Evolutionary conservation across 345 rosid species (phyloP), one percentile per base, ranked within the genome.

Genomic region (Rhodomyrtus tomentosa): DNA sequence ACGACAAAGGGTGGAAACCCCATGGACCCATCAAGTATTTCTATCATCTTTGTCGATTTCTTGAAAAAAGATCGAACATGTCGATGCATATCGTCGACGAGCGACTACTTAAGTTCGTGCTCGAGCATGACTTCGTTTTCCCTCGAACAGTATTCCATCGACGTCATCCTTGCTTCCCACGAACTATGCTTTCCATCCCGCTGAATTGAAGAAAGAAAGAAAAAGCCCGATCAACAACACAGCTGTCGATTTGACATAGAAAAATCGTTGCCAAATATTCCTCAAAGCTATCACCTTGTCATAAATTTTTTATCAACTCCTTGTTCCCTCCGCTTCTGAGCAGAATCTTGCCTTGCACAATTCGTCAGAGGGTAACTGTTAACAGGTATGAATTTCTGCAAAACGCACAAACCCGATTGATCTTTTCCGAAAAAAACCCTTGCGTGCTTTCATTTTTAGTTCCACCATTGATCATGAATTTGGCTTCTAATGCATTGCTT

Each of bases 261-360:
- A 48, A 58, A 36, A 29, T 82, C 76, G 1, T 36, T 50, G 53
- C 58, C 68, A 81, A 58, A 80, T 50, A 45, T 58, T 42, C 40
- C 51, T 54, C 52, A 72, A 76, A 83, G 89, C 83, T 86, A 85
- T 76, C 88, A 73, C 22, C 38, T 55, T 84, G 82, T 82, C 80
- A 55, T 7, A 74, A 80, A 54, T 58, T 7, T 25, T 50, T 45
- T 45, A 52, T 22, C 27, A 27, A 50, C 24, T 82, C 83, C 83
- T 86, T 48, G 89, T 82, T 84, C 55, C 81, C n/a, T 83, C 87
- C 88, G 89, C 84, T 59, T 52, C 54, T 55, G 40, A 84, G 42
- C 56, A 32, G 80, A 84, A 42, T 81, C 85, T 72, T 84, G 50
- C 86, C 83, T 89, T 84, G 91, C 86, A 82, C 83, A 52, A 53